These are phyloP conservation scores for Digitaria exilis DNA, from an alignment of 202 grass and related monocot species.

Conservation along the genomic window DNA sequence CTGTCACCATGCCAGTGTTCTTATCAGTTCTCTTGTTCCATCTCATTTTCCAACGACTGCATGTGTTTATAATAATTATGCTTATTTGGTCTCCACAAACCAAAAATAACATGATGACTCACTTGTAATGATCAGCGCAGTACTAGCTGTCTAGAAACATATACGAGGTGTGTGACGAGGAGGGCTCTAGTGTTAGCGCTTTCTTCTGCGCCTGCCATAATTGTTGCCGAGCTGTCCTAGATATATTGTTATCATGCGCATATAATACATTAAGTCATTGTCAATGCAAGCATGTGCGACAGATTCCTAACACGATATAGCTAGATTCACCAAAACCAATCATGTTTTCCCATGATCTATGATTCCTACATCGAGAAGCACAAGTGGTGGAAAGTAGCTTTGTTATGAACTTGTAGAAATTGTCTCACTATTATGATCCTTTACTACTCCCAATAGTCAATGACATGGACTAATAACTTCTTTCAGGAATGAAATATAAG, in stretches of 20 bases:
- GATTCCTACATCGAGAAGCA: not conserved
- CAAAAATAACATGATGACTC: not conserved
- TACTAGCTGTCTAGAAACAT: not conserved
- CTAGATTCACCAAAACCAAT: conserved; percentile 10
- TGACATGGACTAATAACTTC: not conserved
- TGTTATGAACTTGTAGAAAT: not conserved
- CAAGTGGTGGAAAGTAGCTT: conserved; percentile 5
- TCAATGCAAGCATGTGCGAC: conserved; percentile 17
- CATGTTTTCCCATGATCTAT: not conserved
- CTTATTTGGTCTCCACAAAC: conserved; percentile 1
- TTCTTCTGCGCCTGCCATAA: not conserved
- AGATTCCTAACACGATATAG: not conserved
- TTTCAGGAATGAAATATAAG: not conserved
- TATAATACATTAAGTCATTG: not conserved
- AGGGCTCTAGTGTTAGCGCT: not conserved
- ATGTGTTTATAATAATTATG: not conserved
- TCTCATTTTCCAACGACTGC: not conserved
- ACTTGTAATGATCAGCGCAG: not conserved
- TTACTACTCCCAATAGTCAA: not conserved
- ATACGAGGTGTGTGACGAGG: conserved; percentile 27
- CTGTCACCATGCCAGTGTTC: not conserved
- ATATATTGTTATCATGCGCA: not conserved
- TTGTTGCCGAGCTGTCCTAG: not conserved
- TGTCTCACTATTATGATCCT: not conserved
- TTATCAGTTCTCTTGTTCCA: not conserved